phyloP scores from a whole-genome alignment of 345 rosid genomes.

The Brassica cretica region DNA sequence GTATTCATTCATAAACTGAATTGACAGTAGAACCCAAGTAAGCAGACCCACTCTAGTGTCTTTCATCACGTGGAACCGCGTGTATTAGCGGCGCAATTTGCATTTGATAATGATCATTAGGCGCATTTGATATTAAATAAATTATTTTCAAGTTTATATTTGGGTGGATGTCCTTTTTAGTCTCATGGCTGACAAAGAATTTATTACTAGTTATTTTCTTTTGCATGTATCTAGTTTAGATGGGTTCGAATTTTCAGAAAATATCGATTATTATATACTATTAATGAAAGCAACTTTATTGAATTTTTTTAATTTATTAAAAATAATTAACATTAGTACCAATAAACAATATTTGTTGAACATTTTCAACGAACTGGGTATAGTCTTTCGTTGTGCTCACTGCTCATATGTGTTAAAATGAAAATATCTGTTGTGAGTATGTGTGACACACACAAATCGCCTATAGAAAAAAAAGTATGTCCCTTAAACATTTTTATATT shows the following conservation, averaged over 20 bases:
- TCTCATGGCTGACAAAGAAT: background rate
- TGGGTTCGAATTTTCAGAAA: no score
- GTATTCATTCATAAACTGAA: background rate
- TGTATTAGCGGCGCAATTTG: constrained; percentile 46
- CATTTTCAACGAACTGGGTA: background rate
- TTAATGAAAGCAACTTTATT: background rate
- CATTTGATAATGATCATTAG: constrained; percentile 37
- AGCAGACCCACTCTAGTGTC: constrained; percentile 31
- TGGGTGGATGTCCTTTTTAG: background rate
- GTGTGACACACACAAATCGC: background rate
- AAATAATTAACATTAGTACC: background rate
- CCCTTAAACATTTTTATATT: background rate
- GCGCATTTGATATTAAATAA: background rate
- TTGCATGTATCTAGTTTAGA: background rate
- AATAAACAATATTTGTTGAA: background rate
- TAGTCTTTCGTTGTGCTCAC: background rate
- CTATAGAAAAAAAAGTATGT: background rate
- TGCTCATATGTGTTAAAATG: background rate
- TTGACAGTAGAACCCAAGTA: constrained; percentile 20
- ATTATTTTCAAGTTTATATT: background rate
- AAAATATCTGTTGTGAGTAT: background rate
- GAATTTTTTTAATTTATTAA: background rate
- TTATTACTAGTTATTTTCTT: background rate
- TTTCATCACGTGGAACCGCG: constrained; percentile 60
- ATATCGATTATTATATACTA: background rate